These are phyloP conservation scores for Diaporthe australafricana DNA, from an alignment of 2,329 filamentous ascomycete species.

Conservation along the genomic window DNA sequence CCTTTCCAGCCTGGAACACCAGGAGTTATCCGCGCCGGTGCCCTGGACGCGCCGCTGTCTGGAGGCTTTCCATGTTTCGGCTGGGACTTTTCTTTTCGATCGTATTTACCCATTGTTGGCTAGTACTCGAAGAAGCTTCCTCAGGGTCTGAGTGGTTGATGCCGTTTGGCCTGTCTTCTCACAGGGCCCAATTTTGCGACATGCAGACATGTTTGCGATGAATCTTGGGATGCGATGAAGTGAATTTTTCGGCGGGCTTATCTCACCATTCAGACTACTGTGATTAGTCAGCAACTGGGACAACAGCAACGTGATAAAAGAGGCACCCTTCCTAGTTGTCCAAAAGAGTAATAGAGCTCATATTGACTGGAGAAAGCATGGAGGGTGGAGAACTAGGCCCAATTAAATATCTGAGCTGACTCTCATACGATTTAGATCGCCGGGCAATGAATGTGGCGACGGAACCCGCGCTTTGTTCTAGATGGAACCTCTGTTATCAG, in stretches of 20 bases:
- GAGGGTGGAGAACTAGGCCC: rapidly evolving
- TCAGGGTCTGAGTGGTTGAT: background rate
- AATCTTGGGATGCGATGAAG: background rate
- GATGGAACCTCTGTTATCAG: too few species aligned
- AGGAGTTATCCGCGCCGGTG: conserved; percentile 10
- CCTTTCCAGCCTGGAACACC: conserved; percentile 30
- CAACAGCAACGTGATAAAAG: background rate
- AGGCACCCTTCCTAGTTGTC: background rate
- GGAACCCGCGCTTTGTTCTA: too few species aligned
- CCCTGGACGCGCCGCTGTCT: conserved; percentile 25
- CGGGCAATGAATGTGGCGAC: too few species aligned
- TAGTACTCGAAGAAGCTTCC: background rate
- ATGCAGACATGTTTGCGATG: background rate
- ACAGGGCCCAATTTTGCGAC: background rate
- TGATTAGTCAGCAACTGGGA: background rate
- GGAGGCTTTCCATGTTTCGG: conserved; percentile 28
- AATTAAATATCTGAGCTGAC: too few species aligned
- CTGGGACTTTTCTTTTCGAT: conserved; percentile 33
- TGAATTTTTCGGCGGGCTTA: conserved; percentile 13
- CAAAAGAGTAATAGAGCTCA: background rate
- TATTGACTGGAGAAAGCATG: too few species aligned
- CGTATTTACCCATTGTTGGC: conserved; percentile 12
- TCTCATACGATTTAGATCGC: too few species aligned
- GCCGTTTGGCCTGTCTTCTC: background rate
- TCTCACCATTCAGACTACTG: background rate